Percentiles rank a stretch among this genome's conserved stretches.
These are phyloP conservation scores for Scytalidium sp. DNA, from an alignment of 2,329 filamentous ascomycete species.

Conservation along the genomic window DNA sequence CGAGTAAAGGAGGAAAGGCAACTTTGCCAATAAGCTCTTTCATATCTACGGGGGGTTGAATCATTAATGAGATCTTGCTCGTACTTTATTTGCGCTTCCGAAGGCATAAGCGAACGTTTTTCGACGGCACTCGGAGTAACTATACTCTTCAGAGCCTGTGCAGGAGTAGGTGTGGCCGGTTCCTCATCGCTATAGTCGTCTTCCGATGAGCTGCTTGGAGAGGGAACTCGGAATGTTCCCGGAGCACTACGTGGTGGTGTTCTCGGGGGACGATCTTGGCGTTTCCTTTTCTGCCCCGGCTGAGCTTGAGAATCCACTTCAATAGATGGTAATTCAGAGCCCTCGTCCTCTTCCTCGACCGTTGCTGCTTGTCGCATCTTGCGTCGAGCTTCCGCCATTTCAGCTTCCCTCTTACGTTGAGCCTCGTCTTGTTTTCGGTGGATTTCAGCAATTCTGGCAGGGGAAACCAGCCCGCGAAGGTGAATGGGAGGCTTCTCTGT, in stretches of 20 bases:
- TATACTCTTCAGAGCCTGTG: background rate
- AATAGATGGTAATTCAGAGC: background rate
- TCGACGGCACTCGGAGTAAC: background rate
- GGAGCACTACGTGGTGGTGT: background rate
- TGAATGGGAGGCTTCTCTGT: background rate
- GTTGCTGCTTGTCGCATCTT: background rate
- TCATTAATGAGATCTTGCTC: background rate
- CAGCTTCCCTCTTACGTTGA: constrained; percentile 1
- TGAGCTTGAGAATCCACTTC: background rate
- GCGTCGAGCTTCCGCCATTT: background rate
- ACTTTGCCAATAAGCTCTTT: background rate
- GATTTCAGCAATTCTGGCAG: background rate
- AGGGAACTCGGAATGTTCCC: background rate
- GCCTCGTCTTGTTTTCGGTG: background rate
- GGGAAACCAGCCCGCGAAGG: constrained; percentile 1
- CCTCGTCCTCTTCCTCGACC: background rate
- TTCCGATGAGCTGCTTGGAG: background rate
- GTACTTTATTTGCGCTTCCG: background rate
- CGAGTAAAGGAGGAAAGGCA: background rate
- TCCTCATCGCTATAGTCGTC: background rate
- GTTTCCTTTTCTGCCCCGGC: background rate
- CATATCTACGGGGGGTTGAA: background rate
- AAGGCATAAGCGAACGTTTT: background rate
- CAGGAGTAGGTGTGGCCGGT: background rate
- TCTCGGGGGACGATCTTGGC: background rate